Base-by-base conservation (phyloP, 257 asterid genomes). In the Petunia secreta region DNA sequence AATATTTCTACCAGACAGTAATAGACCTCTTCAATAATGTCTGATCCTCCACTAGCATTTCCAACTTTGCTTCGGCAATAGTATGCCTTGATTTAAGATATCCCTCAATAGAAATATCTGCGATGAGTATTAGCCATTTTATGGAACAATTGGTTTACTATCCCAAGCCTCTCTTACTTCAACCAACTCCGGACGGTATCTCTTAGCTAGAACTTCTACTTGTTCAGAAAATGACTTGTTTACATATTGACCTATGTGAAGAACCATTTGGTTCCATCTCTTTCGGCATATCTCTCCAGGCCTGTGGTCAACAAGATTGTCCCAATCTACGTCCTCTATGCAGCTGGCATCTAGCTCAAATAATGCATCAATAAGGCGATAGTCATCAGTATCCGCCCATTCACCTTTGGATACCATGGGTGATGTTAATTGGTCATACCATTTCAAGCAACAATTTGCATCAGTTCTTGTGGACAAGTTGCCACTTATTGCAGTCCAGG, bases 231-330 rank as follows among this genome's bases (percentile, higher is more conserved):
- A 73, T 73, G 77, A 50, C 46, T 5, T 73, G 62, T 73, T 73
- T 50, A 25, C 62, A 73, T 48, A 34, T 73, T 73, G 25, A 73
- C 77, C 77, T 50, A 73, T 73, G 77, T 73, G 77, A 73, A 73
- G 77, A 48, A 73, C 58, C 77, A 73, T 73, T 50, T 73, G 77
- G 11, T 73, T 73, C 77, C 77, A 50, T 73, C 77, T 73, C 77
- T 73, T 73, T 50, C 62, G 77, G 11, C 77, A 73, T 50, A 73
- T 73, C 62, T 73, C 77, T 36, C 62, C 77, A 50, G 46, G 62
- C 62, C 77, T 73, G 7, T 36, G 78, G 78, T 73, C 78, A 73
- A 50, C 62, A 73, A 73, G 46, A 50, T 50, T 73, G 44, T 73
- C 78, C 78, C 78, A 50, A 34, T 73, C 78, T 34, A 73, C 36